Conservation (phyloP, 805 yeast species). For the Candida khao-thaluensis region DNA sequence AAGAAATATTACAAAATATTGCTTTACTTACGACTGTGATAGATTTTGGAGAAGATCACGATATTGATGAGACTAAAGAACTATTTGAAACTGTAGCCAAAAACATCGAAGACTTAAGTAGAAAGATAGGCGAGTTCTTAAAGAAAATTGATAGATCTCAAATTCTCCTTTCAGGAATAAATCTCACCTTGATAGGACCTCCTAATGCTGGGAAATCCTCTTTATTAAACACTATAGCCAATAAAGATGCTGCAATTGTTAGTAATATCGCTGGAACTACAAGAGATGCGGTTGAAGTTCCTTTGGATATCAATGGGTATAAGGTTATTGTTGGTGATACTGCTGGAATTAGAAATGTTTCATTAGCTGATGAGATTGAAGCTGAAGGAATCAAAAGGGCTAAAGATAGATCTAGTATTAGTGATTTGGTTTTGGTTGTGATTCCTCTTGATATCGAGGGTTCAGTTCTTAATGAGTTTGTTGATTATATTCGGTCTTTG, state of each 20-base stretch:
- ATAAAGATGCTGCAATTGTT: slow-evolving; percentile 85
- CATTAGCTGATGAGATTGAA: slow-evolving; percentile 59
- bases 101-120: slow-evolving; percentile 41
- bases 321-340: slow-evolving; percentile 87
- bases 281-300: slow-evolving; percentile 80
- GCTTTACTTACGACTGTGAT: slow-evolving; percentile 84
- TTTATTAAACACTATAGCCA: slow-evolving; percentile 69
- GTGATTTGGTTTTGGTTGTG: slow-evolving; percentile 72
- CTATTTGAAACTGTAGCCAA: slow-evolving; percentile 51
- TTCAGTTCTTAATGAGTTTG: slow-evolving; percentile 32
- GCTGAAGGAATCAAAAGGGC: slow-evolving; percentile 82
- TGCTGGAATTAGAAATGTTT: slow-evolving; percentile 73
- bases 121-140: slow-evolving; percentile 47
- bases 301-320: slow-evolving; percentile 77
- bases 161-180: slow-evolving; percentile 69
- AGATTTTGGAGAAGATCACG: slow-evolving; percentile 94
- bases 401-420: slow-evolving; percentile 49
- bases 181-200: slow-evolving; percentile 75
- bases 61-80: slow-evolving; percentile 60
- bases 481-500: slow-evolving; percentile 34
- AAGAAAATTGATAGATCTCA: slow-evolving; percentile 54
- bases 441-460: slow-evolving; percentile 45
- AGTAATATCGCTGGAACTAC: slow-evolving; percentile 94
- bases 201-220: slow-evolving; percentile 98
- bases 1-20: slow-evolving; percentile 57